These are phyloP conservation scores for Macrocybe gigantea DNA, from an alignment of 768 basidiomycete genomes.

Conservation along the genomic window DNA sequence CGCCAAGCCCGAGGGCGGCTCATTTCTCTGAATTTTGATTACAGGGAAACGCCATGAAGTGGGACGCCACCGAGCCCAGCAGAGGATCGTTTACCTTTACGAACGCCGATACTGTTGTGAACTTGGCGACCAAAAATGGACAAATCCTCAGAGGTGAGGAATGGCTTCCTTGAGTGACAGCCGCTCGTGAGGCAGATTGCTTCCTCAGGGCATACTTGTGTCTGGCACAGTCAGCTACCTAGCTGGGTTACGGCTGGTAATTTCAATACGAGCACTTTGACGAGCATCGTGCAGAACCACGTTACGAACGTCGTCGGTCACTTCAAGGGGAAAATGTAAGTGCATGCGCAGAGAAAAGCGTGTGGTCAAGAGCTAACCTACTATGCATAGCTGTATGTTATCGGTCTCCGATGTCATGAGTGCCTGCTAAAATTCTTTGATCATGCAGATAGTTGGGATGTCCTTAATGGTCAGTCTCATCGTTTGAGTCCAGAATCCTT, in stretches of 20 bases:
- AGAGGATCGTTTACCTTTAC: conserved; percentile 43
- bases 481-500: neutral
- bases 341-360: neutral
- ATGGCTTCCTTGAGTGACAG: neutral
- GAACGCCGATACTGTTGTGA: conserved; percentile 36
- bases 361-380: neutral
- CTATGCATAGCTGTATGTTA: conserved; percentile 25
- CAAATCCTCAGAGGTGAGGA: conserved; percentile 37
- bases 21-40: neutral
- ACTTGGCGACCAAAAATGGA: conserved; percentile 38
- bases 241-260: conserved; percentile 40
- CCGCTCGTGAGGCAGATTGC: no score
- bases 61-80: conserved; percentile 49
- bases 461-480: conserved; percentile 28
- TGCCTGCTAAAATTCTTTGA: neutral
- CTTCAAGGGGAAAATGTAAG: conserved; percentile 50
- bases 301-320: conserved; percentile 42
- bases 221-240: conserved; percentile 50
- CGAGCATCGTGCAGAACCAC: conserved; percentile 42
- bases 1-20: neutral
- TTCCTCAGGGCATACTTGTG: conserved; percentile 35
- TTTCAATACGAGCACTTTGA: conserved; percentile 35
- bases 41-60: conserved; percentile 51
- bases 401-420: neutral
- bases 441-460: conserved; percentile 33